Conservation (phyloP, 768 basidiomycete genomes). For the Cystoderma amianthinum region DNA sequence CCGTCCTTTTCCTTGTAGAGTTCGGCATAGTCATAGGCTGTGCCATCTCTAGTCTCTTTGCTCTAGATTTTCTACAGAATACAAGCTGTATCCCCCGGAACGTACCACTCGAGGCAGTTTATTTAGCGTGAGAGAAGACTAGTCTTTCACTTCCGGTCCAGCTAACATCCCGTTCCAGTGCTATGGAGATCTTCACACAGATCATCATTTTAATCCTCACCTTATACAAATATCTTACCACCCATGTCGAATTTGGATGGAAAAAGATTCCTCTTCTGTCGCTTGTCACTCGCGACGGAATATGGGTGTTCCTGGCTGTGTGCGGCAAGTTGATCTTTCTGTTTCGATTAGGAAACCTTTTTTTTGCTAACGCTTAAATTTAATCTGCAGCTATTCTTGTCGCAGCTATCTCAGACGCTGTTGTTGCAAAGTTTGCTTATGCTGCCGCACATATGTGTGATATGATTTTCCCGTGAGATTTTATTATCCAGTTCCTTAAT, state of each 20-base stretch:
- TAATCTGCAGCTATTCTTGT: constrained; percentile 3
- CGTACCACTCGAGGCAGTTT: constrained; percentile 1
- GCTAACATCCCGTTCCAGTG: not conserved
- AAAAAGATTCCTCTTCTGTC: constrained; percentile 8
- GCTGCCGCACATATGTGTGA: constrained; percentile 4
- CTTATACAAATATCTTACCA: constrained; percentile 7
- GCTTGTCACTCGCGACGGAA: constrained; percentile 9
- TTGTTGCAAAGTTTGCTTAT: not conserved
- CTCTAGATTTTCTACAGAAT: not conserved
- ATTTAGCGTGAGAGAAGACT: constrained; percentile 3
- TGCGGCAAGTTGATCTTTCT: too few species aligned
- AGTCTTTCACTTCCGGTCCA: not conserved
- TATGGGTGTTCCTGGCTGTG: constrained; percentile 6
- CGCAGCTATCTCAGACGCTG: constrained; percentile 4
- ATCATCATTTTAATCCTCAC: constrained; percentile 6
- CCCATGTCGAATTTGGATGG: constrained; percentile 8
- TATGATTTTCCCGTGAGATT: constrained; percentile 9
- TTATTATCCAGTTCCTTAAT: not conserved
- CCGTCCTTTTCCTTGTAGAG: constrained; percentile 5
- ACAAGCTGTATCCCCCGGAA: not conserved
- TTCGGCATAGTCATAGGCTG: constrained; percentile 1
- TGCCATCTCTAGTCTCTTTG: constrained; percentile 1
- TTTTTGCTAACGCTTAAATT: not conserved
- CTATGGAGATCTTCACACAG: constrained; percentile 6
- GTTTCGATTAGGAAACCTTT: too few species aligned